phyloP scores from a whole-genome alignment of 2,329 filamentous ascomycete genomes.

The Mycogone perniciosa region DNA sequence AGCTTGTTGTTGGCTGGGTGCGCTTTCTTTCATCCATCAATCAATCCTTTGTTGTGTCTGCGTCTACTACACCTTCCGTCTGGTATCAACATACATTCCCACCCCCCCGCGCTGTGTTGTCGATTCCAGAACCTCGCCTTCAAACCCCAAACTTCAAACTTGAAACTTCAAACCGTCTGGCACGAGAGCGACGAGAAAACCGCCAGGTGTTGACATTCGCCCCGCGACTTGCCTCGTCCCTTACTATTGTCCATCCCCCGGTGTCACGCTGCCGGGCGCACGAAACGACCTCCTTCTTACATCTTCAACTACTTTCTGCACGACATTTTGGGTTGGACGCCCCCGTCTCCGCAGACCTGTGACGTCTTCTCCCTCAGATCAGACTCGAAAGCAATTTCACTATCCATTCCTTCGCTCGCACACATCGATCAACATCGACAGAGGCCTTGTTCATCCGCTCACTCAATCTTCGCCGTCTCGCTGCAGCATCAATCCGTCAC shows the following conservation, averaged over 20 bases:
- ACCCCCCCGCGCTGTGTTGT: conserved; percentile 11
- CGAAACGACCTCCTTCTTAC: not conserved
- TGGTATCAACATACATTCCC: not conserved
- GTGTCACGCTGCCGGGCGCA: not conserved
- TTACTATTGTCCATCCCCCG: conserved; percentile 14
- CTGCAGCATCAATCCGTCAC: not conserved
- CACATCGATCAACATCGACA: not conserved
- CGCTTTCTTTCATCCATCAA: not conserved
- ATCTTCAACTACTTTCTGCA: no score
- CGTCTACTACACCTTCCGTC: no score
- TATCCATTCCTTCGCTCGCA: not conserved
- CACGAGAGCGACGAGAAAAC: conserved; percentile 24
- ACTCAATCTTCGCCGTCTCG: no score
- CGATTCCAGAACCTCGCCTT: conserved; percentile 26
- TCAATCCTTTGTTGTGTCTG: conserved; percentile 5
- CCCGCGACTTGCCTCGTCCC: conserved; percentile 10
- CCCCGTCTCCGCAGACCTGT: not conserved
- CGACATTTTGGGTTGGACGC: not conserved
- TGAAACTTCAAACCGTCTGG: conserved; percentile 18
- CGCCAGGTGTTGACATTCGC: not conserved
- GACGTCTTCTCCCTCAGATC: not conserved
- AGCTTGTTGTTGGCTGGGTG: conserved; percentile 5
- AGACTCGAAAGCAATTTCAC: not conserved
- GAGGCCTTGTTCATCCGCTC: not conserved
- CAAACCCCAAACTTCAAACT: conserved; percentile 7